Evolutionary conservation across 805 yeast genomes (phyloP), one percentile per base, ranked within the genome.

Genomic region (Starmera amethionina): DNA sequence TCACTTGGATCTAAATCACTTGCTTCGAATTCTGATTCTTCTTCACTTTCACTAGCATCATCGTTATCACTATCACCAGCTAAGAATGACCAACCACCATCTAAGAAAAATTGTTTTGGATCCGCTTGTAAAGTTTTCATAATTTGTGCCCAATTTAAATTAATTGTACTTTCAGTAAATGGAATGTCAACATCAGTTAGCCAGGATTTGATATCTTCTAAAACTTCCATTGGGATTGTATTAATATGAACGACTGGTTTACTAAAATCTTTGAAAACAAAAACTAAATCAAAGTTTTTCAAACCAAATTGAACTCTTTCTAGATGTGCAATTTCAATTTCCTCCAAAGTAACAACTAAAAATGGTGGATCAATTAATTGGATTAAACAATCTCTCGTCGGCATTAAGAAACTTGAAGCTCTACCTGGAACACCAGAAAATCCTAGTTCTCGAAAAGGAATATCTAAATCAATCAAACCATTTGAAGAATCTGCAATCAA

Each of bases 271-370:
- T 89, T 90, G 65, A 83, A 90, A 2, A 93, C 89, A 62, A 93
- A 88, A n/a, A 93, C 98, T 60, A 93, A 64, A 68, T 93, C 98
- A 52, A 93, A 93, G 64, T 93, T 93, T 67, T 88, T 88, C 56
- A 93, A 73, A 2, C 98, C 98, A 61, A 93, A 93, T 62, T 88
- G 96, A 33, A 93, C 95, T 70, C 98, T 83, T 72, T 93, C 98
- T 54, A 93, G 69, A 62, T 90, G 95, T 11, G 95, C 96, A 42
- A 93, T 70, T 66, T 93, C 98, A 43, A 93, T 84, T 53, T 93
- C 97, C 46, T 79, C 87, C 48, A 93, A 69, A 4, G 95, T 86
- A 28, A 93, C 79, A 32, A 90, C 97, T 59, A 89, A 67, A 58
- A 89, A 93, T 38, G 98, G 98, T 5, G 96, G 90, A 56, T 93